phyloP scores from a whole-genome alignment of 805 yeast species.

The Ogataea henricii region DNA sequence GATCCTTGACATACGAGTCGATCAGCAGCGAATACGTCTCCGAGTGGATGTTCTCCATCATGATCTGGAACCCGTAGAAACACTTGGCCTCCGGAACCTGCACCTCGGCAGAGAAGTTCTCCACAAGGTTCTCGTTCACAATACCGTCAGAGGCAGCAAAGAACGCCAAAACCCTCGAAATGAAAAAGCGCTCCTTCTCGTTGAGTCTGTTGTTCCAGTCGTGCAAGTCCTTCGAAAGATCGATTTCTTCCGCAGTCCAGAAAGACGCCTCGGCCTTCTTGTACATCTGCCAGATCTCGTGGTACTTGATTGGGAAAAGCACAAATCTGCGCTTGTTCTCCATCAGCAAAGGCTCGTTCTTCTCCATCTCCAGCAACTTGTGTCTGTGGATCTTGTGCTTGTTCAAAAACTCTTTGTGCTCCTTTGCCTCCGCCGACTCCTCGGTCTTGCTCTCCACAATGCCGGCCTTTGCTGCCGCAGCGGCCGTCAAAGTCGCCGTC shows the following conservation, averaged over 20 bases:
- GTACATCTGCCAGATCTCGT: conserved; percentile 98
- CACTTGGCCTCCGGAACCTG: conserved; percentile 98
- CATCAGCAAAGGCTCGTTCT: conserved; percentile 81
- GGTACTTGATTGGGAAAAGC: conserved; percentile 92
- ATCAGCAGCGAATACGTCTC: conserved; percentile 95
- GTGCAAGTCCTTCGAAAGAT: conserved; percentile 82
- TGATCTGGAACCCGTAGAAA: conserved; percentile 98
- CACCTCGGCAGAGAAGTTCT: conserved; percentile 96
- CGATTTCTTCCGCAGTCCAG: conserved; percentile 99
- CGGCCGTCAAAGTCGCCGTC: conserved; percentile 42
- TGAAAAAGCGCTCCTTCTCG: conserved; percentile 89
- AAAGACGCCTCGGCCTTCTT: conserved; percentile 99
- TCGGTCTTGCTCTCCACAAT: conserved; percentile 21
- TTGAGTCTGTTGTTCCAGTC: conserved; percentile 92
- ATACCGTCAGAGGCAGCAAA: conserved; percentile 99
- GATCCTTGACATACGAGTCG: conserved; percentile 95
- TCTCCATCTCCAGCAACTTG: conserved; percentile 70
- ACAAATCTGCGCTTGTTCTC: conserved; percentile 91
- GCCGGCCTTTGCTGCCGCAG: conserved; percentile 39
- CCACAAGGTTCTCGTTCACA: conserved; percentile 96
- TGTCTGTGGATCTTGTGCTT: conserved; percentile 74
- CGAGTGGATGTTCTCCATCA: conserved; percentile 99
- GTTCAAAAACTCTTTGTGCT: conserved; percentile 58
- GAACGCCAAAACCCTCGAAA: conserved; percentile 92
- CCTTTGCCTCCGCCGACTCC: conserved; percentile 27